Percentiles rank a stretch among this genome's conserved stretches.
Conservation (phyloP, 1,139 yeast species). For the Wickerhamiella infanticola region DNA sequence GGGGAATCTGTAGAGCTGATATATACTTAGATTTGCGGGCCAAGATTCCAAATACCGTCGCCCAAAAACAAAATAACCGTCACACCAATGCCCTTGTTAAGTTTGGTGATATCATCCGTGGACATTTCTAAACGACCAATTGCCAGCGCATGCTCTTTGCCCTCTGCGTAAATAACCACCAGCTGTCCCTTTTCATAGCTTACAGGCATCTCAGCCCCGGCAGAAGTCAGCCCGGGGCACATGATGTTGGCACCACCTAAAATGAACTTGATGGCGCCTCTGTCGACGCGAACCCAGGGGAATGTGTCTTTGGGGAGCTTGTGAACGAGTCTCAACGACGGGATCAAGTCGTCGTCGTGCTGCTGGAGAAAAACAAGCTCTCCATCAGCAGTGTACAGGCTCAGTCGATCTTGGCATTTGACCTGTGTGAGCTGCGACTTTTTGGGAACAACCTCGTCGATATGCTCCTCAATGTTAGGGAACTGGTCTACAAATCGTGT, state of each 20-base stretch:
- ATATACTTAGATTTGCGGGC: background rate
- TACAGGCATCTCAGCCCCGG: constrained; percentile 77
- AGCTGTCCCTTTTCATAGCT: constrained; percentile 45
- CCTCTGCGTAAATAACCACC: constrained; percentile 81
- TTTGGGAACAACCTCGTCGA: constrained; percentile 78
- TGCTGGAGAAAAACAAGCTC: constrained; percentile 71
- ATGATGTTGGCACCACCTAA: constrained; percentile 88
- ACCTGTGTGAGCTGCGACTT: constrained; percentile 70
- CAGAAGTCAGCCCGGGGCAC: constrained; percentile 94
- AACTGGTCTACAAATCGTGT: constrained; percentile 56
- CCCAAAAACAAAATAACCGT: constrained; percentile 77
- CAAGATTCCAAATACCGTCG: constrained; percentile 65
- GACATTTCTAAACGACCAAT: constrained; percentile 78
- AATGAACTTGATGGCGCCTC: constrained; percentile 94
- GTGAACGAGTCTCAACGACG: constrained; percentile 64
- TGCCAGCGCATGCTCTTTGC: constrained; percentile 82
- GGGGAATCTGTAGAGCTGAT: background rate
- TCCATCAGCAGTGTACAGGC: constrained; percentile 56
- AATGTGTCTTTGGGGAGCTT: constrained; percentile 37
- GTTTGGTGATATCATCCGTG: constrained; percentile 70
- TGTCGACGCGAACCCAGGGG: constrained; percentile 79
- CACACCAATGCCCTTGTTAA: constrained; percentile 82
- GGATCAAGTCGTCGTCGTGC: constrained; percentile 63
- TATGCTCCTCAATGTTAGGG: constrained; percentile 47
- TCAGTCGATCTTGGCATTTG: constrained; percentile 83